Evolutionary conservation across 1,284 basidiomycete species (phyloP), one percentile per base, ranked within the genome.

Genomic region (Blastosporella zonata): DNA sequence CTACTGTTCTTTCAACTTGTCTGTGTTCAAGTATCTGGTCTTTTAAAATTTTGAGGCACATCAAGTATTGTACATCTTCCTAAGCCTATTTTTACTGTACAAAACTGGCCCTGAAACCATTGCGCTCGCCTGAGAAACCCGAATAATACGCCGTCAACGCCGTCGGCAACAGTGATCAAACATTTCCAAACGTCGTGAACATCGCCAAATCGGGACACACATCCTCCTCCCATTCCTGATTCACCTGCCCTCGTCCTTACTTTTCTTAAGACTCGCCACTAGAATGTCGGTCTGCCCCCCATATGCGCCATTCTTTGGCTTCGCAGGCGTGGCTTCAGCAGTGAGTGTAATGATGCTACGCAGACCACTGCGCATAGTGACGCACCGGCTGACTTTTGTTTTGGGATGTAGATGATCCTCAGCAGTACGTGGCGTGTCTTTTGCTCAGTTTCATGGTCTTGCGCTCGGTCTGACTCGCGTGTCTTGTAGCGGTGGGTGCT

Each of bases 251-350:
- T 6, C 20, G 21, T 12, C 36, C 20, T 37, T 22, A 18, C 36
- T 22, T 37, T 10, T 13, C n/a, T 37, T 21, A 3, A 13, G 22
- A 22, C 12, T 22, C 49, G 51, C 46, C 40, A 50, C 47, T 54
- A 62, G 35, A 46, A 84, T 84, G 81, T 78, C 80, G 27, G 54
- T 71, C 51, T 91, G 89, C 66, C 88, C 88, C 52, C 86, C 88
- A 27, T 91, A 85, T 61, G 88, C 88, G 52, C 87, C 89, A 35
- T 91, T 91, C 78, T 90, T 91, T 62, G 89, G 89, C 23, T 88
- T 91, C 65, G 88, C 83, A 44, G 89, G 88, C 43, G 88, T 91
- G 31, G 84, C 87, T 31, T 79, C 84, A n/a, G 79, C 88, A 49
- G 88, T 90, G 59, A 69, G 85, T 74, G n/a, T n/a, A n/a, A 22